Base-by-base conservation (phyloP, 2,329 filamentous ascomycete species). In the Chrysoporthe cubensis region DNA sequence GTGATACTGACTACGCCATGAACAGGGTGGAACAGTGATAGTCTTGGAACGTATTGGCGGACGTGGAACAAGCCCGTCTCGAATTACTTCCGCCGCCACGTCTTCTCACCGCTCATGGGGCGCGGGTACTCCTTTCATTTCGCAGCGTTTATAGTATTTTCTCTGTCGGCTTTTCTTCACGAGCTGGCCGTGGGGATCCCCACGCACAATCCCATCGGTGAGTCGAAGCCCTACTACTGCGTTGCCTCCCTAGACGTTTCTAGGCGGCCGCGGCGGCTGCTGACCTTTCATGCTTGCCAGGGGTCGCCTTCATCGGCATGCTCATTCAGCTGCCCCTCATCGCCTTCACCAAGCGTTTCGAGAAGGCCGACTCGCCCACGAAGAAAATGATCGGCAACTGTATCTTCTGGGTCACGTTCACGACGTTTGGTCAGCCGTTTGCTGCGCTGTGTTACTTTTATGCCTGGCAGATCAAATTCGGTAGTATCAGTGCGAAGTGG, bases 41-140 rank as follows among this genome's bases (percentile, higher is more conserved):
- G 90, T 72, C 84, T 98, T 7, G 92, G 94, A 44, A 87, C 86
- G 4, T 99, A 99, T 82, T 97, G 95, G 95, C 89, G 94, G 32
- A 92, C 91, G 0, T 99, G 96, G 96, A 99, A 99, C 81, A 96
- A 96, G 77, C 96, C 96, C 0, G 95, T 99, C 6, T 97, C 97
- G 76, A 90, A 94, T 68, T 99, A 97, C 79, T 98, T 99, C 90
- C 94, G 93, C 75, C 86, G 96, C 48, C 96, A 99, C 77, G 89
- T 99, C 63, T 98, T 96, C 80, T 90, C 91, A 50, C 96, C 96
- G 1, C 85, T 99, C 71, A 85, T 97, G 43, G 93, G 92, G 0
- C 87, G 96, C 59, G 96, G 96, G 1, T 94, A 92, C 84, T 91
- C 87, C 66, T 86, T 90, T 9, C 80, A 82, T 3, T 77, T 85